Evolutionary conservation across 257 asterid species (phyloP).

Genomic region (Salvia miltiorrhiza): DNA sequence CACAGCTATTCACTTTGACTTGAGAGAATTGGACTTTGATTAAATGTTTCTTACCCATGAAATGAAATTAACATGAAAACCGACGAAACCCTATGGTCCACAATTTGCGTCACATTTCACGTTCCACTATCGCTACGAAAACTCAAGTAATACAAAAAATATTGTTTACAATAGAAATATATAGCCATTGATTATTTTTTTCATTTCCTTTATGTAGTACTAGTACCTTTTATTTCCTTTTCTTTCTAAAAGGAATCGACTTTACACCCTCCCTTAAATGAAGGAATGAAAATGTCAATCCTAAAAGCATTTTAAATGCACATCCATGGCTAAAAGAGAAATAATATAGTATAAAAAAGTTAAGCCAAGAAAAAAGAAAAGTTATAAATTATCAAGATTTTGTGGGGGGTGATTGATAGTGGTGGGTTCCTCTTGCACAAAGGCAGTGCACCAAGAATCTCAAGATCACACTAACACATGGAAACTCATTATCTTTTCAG

Average conservation of each 20-base stretch:
- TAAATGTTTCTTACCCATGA: neutral
- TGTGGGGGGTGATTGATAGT: conserved; percentile 19
- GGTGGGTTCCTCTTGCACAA: conserved; percentile 22
- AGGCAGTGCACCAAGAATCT: conserved; percentile 33
- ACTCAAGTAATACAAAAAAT: too few relatives aligned
- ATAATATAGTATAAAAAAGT: neutral
- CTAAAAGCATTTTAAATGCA: conserved; percentile 6
- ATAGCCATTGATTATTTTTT: too few relatives aligned
- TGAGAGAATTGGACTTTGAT: neutral
- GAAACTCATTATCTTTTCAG: conserved; percentile 13
- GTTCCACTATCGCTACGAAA: too few relatives aligned
- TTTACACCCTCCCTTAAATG: conserved; percentile 20
- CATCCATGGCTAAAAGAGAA: neutral
- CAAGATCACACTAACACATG: conserved; percentile 27
- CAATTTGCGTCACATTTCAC: too few relatives aligned
- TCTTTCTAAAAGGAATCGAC: conserved; percentile 6
- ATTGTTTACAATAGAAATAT: neutral
- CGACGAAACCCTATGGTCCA: too few relatives aligned
- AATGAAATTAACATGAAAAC: neutral
- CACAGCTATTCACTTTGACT: neutral
- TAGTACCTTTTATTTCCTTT: neutral
- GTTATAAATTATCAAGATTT: conserved; percentile 14
- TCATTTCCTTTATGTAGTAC: neutral
- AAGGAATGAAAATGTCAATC: conserved; percentile 18
- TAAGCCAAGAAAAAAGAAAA: neutral